Evolutionary conservation across 495 filamentous ascomycete genomes (phyloP), one percentile per base, ranked within the genome.

Genomic region (Pseudotulostoma volvatum): DNA sequence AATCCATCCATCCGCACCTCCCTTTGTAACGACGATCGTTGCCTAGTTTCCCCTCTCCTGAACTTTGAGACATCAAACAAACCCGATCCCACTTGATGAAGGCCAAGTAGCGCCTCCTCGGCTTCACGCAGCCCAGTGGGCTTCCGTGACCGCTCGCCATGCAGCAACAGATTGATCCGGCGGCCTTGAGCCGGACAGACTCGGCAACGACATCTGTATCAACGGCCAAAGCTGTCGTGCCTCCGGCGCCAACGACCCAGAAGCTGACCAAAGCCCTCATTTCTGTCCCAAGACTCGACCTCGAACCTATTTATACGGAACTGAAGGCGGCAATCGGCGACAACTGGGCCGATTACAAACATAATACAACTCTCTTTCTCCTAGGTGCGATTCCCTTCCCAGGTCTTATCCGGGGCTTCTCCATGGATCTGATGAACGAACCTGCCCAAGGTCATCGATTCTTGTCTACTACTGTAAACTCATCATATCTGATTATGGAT

Each of bases 151-250:
- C 49, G 36, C 49, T 49, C 46, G 62, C 51, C 52, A 86, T 86
- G 81, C 79, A n/a, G n/a, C n/a, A n/a, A n/a, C n/a, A 87, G 69
- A 86, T 85, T 62, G 81, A 87, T 63, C 81, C 81, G 54, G 78
- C 81, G 52, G 79, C 81, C 46, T 61, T 87, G 56, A 84, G 79
- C 67, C 76, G 80, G 50, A 73, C 64, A 57, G 69, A 72, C 62
- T 77, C 61, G 56, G 41, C 59, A 18, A 58, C 77, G 28, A 75
- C 74, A 3, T 66, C 77, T 23, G 63, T 73, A 32, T 53, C 79
- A 20, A 50, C 70, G 37, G 66, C 70, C 18, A 80, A 84, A 49
- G 60, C 69, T 33, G 63, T 80, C 40, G 70, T 70, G 39, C 59
- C 71, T 31, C 71, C 70, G 16, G 64, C 64, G 11, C 57, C 74